Evolutionary conservation across 257 asterid species (phyloP), one percentile per base, ranked within the genome.

Genomic region (Prunella vulgaris): DNA sequence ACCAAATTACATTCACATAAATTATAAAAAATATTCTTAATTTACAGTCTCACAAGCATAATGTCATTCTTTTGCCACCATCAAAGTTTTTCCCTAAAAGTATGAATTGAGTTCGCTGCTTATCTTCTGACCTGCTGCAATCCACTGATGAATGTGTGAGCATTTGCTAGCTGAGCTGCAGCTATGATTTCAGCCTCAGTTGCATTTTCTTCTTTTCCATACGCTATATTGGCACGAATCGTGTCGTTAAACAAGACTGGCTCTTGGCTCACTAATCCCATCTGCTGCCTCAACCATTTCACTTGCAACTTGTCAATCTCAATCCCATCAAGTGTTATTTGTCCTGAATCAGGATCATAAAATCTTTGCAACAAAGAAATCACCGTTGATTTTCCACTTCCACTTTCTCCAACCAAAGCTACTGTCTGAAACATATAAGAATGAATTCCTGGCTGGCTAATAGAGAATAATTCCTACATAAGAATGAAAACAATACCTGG

Each of bases 201-300:
- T 49, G 88, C 93, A 7, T 74, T 71, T 32, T 88, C 93, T 65
- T 79, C 90, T 57, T 90, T 90, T 10, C 93, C 96, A 17, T 84
- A 90, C 0, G 91, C 89, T 14, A 90, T 87, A 72, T 90, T 90
- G 70, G 92, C 85, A 2, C 95, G 92, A 37, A 87, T 87, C 13
- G 92, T 87, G 63, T 81, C 84, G 35, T 89, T 87, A 58, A 89
- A 87, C 48, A 87, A 70, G 27, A 85, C 76, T 1, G 96, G 95
- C 68, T 89, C 96, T 76, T 89, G 96, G 78, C 95, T 87, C 62
- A 89, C 96, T 5, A 89, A 84, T 51, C 96, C 96, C 95, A 90
- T 90, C 80, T 85, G 96, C 62, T 76, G 88, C 74, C 96, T 85
- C 1, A 90, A 74, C 96, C 95, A 87, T 72, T 86, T 86, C 75